Percentiles rank a stretch among this genome's conserved stretches.
phyloP scores from a whole-genome alignment of 2,329 filamentous ascomycete species.

The Botrytis medusae region DNA sequence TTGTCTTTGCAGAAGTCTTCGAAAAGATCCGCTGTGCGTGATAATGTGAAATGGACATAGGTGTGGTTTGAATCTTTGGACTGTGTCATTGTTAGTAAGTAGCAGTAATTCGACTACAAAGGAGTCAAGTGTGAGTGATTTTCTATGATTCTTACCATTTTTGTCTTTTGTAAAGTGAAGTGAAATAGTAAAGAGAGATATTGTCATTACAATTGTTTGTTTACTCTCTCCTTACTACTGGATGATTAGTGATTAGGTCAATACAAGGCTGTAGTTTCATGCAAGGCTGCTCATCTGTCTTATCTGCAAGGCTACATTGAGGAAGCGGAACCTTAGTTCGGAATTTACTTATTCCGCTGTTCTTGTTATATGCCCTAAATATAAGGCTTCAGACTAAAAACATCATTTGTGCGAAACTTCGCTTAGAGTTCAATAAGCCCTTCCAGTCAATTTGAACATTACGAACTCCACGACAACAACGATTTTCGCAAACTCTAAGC shows the following conservation, averaged over 20 bases:
- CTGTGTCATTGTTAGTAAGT: slow-evolving; percentile 25
- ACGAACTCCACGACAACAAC: slow-evolving; percentile 18
- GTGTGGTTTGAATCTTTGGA: slow-evolving; percentile 73
- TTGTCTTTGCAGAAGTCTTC: slow-evolving; percentile 73
- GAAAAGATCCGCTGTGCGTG: slow-evolving; percentile 74
- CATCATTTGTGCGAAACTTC: slow-evolving; percentile 19
- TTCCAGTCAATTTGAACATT: slow-evolving; percentile 4
- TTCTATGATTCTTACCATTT: slow-evolving; percentile 1
- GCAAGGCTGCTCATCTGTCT: neutral
- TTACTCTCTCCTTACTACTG: neutral
- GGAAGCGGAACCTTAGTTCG: neutral
- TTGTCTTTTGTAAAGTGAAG: neutral
- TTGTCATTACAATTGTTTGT: neutral
- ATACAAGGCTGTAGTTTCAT: neutral
- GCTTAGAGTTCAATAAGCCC: slow-evolving; percentile 19
- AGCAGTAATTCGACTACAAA: neutral
- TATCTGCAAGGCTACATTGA: neutral
- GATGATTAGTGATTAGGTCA: neutral
- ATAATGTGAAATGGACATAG: slow-evolving; percentile 70
- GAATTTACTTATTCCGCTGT: neutral
- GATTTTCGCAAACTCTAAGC: slow-evolving; percentile 16
- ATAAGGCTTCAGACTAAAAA: neutral
- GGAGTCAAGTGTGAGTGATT: neutral
- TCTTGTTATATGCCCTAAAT: rapidly evolving
- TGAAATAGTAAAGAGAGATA: neutral